Base-by-base conservation (phyloP, 2,329 filamentous ascomycete species). In the Blastomyces gilchristii region DNA sequence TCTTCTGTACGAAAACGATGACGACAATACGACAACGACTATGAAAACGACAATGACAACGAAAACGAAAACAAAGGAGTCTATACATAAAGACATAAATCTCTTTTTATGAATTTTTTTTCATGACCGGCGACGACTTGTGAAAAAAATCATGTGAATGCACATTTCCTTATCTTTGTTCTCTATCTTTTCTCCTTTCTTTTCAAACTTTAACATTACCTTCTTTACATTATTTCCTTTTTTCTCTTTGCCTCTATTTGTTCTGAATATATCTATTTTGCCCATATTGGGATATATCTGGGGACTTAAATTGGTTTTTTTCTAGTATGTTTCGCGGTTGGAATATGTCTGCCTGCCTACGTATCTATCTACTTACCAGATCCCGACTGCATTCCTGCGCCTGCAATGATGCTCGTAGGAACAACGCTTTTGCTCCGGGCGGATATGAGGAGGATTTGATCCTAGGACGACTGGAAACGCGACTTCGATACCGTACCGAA, bases 11-110 rank as follows among this genome's bases (percentile, higher is more conserved):
- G 50, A 61, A 47, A 25, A 59, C 22, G 59, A 74, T 67, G 71
- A 73, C 69, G 66, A 67, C 72, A 69, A 72, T 3, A 45, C 14
- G 47, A 25, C n/a, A 49, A 49, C 47, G n/a, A 49, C 8, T 25
- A 49, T 9, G n/a, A 49, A n/a, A 49, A 53, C 69, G 72, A 45
- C 43, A 45, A 45, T 12, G 47, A 25, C 18, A 49, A 49, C 47
- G 7, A 25, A 3, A 49, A 49, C 5, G n/a, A 49, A 8, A 25
- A 25, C 2, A 22, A 49, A 25, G n/a, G 11, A 49, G 16, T 12
- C 43, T 7, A 45, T 45, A 45, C 43, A 41, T 45, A n/a, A 7
- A 45, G 14, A 7, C 43, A 45, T 45, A 45, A 18, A 45, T 45
- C 16, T 18, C 43, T 45, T 45, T 45, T 43, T 22, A 28, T 28